Conservation (phyloP, 805 yeast species). For the Cyberlindnera nakhonratchasimensis region DNA sequence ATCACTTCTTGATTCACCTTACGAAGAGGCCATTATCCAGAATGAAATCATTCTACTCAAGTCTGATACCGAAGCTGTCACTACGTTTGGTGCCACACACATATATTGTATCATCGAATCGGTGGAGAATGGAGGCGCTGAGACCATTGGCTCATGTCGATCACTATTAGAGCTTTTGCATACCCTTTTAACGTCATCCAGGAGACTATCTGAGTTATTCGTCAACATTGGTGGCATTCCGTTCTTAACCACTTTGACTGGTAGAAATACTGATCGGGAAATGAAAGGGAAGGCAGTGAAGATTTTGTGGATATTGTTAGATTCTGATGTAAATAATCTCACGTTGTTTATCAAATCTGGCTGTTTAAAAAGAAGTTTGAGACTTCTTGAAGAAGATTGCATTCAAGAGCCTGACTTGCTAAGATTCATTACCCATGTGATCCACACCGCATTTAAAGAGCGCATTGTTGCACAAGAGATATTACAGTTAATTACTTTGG, state of each 20-base stretch:
- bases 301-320: constrained; percentile 19
- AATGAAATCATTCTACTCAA: not conserved
- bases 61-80: not conserved
- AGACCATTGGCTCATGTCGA: not conserved
- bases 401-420: constrained; percentile 38
- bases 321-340: constrained; percentile 31
- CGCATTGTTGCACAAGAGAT: constrained; percentile 39
- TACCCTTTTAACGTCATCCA: not conserved
- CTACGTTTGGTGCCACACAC: not conserved
- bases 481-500: constrained; percentile 39
- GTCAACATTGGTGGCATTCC: constrained; percentile 24
- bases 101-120: constrained; percentile 1
- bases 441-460: constrained; percentile 34
- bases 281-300: constrained; percentile 1
- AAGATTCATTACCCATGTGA: constrained; percentile 35
- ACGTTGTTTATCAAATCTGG: constrained; percentile 44
- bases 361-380: constrained; percentile 38
- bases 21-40: not conserved
- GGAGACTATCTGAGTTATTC: constrained; percentile 2
- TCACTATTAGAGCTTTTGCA: constrained; percentile 1
- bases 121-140: not conserved
- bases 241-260: constrained; percentile 2
- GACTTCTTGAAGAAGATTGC: constrained; percentile 44
- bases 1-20: constrained; percentile 1
- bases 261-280: not conserved